Conservation (phyloP, 495 filamentous ascomycete genomes). For the Hypoxylon trugodes region DNA sequence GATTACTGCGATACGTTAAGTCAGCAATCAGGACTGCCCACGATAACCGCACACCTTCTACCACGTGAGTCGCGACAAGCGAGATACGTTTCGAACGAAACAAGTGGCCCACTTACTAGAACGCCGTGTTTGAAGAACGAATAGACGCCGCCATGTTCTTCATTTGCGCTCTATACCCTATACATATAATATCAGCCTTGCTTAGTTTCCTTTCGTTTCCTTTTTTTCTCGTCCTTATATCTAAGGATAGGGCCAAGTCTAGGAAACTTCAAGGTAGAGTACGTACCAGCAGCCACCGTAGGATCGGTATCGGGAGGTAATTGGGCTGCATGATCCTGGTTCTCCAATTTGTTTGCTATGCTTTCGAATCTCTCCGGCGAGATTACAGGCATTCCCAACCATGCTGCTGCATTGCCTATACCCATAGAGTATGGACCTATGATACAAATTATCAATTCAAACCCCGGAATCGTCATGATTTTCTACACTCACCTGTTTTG, state of each 20-base stretch:
- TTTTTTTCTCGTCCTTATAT: not conserved
- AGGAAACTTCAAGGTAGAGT: too few relatives aligned
- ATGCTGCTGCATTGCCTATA: constrained; percentile 54
- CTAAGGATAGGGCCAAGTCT: too few relatives aligned
- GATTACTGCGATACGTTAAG: constrained; percentile 36
- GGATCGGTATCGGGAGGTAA: constrained; percentile 48
- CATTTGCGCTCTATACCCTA: constrained; percentile 58
- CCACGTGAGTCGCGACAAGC: too few relatives aligned
- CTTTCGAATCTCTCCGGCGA: constrained; percentile 46
- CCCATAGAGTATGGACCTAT: constrained; percentile 53
- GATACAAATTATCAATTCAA: not conserved
- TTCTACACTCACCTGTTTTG: constrained; percentile 41
- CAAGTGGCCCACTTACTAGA: constrained; percentile 40
- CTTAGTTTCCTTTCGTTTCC: not conserved
- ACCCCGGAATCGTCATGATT: not conserved
- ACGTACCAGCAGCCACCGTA: constrained; percentile 49
- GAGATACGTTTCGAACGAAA: too few relatives aligned
- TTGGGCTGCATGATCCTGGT: constrained; percentile 48
- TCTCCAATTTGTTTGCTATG: constrained; percentile 45
- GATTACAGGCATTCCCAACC: constrained; percentile 56
- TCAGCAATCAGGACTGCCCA: too few relatives aligned
- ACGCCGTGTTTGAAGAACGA: constrained; percentile 50
- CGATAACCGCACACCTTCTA: too few relatives aligned
- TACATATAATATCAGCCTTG: constrained; percentile 2
- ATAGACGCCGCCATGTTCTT: constrained; percentile 50